phyloP scores from a whole-genome alignment of 2,329 filamentous ascomycete genomes.

The Claviceps cyperi region DNA sequence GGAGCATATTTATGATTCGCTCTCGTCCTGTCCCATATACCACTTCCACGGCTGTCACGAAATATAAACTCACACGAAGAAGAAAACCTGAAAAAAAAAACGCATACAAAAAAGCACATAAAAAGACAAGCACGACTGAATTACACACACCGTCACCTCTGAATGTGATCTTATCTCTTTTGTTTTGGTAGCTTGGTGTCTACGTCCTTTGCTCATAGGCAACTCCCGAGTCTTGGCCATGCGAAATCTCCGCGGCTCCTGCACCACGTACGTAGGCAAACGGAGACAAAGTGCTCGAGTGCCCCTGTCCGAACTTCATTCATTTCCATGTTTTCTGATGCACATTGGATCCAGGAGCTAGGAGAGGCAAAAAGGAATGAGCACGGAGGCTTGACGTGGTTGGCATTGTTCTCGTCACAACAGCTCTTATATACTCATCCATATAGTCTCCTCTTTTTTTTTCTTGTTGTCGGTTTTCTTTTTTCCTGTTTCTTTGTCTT shows the following conservation, averaged over 20 bases:
- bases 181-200: background rate
- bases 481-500: background rate
- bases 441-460: background rate
- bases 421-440: background rate
- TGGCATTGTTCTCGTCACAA: slow-evolving; percentile 2
- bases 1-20: background rate
- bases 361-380: background rate
- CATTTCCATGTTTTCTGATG: slow-evolving; percentile 3
- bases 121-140: no score
- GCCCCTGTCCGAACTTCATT: background rate
- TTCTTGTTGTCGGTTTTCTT: background rate
- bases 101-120: no score
- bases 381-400: background rate
- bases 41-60: slow-evolving; percentile 4
- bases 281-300: background rate
- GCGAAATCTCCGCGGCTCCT: background rate
- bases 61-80: background rate
- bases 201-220: background rate
- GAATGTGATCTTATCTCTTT: background rate
- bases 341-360: slow-evolving; percentile 5
- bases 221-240: background rate
- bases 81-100: no score
- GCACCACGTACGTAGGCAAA: background rate
- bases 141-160: background rate
- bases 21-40: background rate